Conservation (phyloP, 1,139 yeast genomes). For the Yamadazyma aaseri region DNA sequence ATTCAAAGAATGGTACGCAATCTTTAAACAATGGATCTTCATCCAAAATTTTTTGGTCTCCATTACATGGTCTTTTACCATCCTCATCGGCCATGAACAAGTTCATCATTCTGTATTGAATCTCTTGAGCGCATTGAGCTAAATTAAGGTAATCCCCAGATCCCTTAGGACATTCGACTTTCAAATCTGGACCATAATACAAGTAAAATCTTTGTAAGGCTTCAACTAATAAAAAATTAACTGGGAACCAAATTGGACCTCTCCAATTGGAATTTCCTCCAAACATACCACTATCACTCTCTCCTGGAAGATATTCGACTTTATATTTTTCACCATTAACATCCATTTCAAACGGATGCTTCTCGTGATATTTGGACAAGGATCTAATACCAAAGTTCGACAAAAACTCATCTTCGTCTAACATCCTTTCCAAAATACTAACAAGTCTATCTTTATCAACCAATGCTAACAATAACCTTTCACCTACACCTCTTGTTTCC, state of each 20-base stretch:
- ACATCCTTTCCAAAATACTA: conserved; percentile 76
- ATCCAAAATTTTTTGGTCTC: conserved; percentile 61
- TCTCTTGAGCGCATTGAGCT: conserved; percentile 90
- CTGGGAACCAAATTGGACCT: conserved; percentile 99
- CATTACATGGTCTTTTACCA: conserved; percentile 80
- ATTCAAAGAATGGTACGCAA: conserved; percentile 79
- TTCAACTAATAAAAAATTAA: conserved; percentile 83
- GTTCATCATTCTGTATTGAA: conserved; percentile 83
- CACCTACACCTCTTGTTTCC: conserved; percentile 83
- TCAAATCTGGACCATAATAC: conserved; percentile 84
- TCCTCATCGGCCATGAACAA: conserved; percentile 71
- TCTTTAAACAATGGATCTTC: conserved; percentile 76
- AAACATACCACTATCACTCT: conserved; percentile 91
- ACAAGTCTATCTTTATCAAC: conserved; percentile 79
- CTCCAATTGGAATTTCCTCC: conserved; percentile 99
- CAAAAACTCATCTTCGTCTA: conserved; percentile 86
- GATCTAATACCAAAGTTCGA: conserved; percentile 90
- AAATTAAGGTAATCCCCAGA: conserved; percentile 78
- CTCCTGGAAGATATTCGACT: conserved; percentile 87
- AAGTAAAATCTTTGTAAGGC: conserved; percentile 85
- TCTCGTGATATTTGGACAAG: conserved; percentile 81
- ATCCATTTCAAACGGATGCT: conserved; percentile 83
- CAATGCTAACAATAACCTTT: conserved; percentile 75
- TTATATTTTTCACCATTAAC: conserved; percentile 75
- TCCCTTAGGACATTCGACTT: conserved; percentile 89